Evolutionary conservation across 371 early-diverging fungal genomes (phyloP).

Genomic region (Mortierella sp.): DNA sequence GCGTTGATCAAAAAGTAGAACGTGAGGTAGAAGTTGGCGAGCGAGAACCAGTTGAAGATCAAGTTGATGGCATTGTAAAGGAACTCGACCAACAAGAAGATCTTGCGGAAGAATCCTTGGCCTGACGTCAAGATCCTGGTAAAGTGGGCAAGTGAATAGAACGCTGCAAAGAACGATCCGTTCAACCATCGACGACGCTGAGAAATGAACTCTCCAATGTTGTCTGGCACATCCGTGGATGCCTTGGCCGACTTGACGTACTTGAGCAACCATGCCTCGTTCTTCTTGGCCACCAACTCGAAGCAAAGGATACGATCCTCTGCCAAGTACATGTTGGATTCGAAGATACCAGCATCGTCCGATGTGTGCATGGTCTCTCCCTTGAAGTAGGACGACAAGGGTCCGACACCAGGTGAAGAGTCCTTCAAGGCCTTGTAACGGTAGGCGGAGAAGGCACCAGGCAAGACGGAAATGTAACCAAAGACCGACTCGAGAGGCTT

Average conservation of each 20-base stretch:
- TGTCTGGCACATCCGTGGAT: conserved; percentile 77
- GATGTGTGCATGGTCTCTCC: conserved; percentile 61
- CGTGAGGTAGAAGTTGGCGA: conserved; percentile 55
- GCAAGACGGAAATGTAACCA: conserved; percentile 86
- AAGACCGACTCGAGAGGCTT: conserved; percentile 85
- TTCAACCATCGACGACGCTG: conserved; percentile 81
- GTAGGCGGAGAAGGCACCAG: conserved; percentile 81
- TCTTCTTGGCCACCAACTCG: conserved; percentile 75
- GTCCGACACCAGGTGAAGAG: conserved; percentile 64
- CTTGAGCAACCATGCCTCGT: conserved; percentile 70
- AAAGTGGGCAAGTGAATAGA: conserved; percentile 73
- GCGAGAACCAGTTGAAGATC: conserved; percentile 82
- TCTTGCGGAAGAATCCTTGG: conserved; percentile 73
- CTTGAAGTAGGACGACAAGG: conserved; percentile 70
- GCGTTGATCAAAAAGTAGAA: conserved; percentile 43
- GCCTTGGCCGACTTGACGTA: conserved; percentile 77
- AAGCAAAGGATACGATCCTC: conserved; percentile 82
- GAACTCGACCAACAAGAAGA: conserved; percentile 78
- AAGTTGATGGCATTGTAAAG: conserved; percentile 77
- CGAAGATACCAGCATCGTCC: conserved; percentile 61
- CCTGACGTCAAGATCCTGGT: conserved; percentile 75
- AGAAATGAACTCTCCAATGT: conserved; percentile 72
- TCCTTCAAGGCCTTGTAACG: conserved; percentile 67
- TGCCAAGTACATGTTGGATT: conserved; percentile 82
- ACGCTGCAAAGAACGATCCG: conserved; percentile 77